Evolutionary conservation across 306 rosid species (phyloP).

Genomic region (Albizia julibrissin): DNA sequence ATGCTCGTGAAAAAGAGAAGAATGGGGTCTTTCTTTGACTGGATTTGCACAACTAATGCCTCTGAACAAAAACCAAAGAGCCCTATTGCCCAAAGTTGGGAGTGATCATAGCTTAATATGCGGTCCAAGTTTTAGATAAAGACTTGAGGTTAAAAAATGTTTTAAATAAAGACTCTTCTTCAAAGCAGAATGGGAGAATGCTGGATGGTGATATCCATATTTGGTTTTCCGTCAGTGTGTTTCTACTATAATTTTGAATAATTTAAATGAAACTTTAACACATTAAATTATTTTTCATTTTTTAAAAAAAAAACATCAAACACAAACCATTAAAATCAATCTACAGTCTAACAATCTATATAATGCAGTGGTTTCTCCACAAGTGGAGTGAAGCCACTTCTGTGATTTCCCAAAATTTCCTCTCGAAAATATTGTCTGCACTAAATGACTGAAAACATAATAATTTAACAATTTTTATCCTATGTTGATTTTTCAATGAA

Average conservation of each 20-base stretch:
- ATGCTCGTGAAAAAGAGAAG: not conserved
- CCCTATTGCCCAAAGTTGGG: not conserved
- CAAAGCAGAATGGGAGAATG: not conserved
- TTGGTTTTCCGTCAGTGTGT: not conserved
- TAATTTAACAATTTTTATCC: not conserved
- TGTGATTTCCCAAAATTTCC: not conserved
- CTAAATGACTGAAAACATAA: constrained; percentile 12
- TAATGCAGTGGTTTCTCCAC: not conserved
- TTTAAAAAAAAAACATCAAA: not conserved
- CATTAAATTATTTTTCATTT: not conserved
- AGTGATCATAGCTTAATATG: not conserved
- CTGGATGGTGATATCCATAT: not conserved
- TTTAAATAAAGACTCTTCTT: too few species aligned
- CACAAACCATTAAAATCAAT: not conserved
- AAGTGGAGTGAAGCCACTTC: not conserved
- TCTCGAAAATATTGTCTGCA: not conserved
- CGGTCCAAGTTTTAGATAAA: not conserved
- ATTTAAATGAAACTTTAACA: not conserved
- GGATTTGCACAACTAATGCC: not conserved
- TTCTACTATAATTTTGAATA: not conserved
- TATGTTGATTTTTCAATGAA: not conserved
- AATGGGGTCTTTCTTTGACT: not conserved
- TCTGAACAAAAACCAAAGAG: not conserved
- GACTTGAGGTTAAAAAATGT: too few species aligned
- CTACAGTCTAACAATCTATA: not conserved